phyloP scores from a whole-genome alignment of 1,284 basidiomycete genomes.

The Phlebopus sp. region DNA sequence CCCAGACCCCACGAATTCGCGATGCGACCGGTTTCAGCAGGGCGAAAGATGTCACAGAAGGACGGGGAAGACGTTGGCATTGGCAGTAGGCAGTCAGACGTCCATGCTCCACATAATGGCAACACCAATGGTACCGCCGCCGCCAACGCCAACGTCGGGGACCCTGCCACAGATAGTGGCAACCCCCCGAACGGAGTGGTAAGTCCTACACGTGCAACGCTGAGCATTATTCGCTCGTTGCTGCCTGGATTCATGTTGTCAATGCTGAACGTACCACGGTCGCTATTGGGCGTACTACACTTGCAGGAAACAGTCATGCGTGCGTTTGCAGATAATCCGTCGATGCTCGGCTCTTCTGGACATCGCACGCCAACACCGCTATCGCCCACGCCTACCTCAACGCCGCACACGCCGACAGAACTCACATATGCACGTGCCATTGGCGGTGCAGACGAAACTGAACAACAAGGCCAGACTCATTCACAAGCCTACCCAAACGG shows the following conservation, averaged over 20 bases:
- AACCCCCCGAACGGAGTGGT: slow-evolving; percentile 23
- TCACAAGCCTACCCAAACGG: background rate
- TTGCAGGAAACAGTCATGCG: slow-evolving; percentile 22
- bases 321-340: slow-evolving; percentile 1
- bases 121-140: slow-evolving; percentile 2
- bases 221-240: slow-evolving; percentile 24
- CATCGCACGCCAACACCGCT: slow-evolving; percentile 1
- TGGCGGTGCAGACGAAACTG: background rate
- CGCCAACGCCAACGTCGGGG: slow-evolving; percentile 2
- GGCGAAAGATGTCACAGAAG: slow-evolving; percentile 29
- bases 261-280: slow-evolving; percentile 27
- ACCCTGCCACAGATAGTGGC: background rate
- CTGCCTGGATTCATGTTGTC: slow-evolving; percentile 26
- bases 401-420: slow-evolving; percentile 8
- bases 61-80: slow-evolving; percentile 11
- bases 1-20: slow-evolving; percentile 67
- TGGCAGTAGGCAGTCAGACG: background rate
- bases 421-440: background rate
- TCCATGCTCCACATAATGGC: slow-evolving; percentile 4
- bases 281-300: slow-evolving; percentile 22
- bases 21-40: slow-evolving; percentile 38
- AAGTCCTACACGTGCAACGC: slow-evolving; percentile 23
- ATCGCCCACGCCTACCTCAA: background rate
- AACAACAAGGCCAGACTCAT: background rate
- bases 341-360: background rate